These are phyloP conservation scores for Alternaria triticina DNA, from an alignment of 2,329 filamentous ascomycete genomes.

Conservation along the genomic window DNA sequence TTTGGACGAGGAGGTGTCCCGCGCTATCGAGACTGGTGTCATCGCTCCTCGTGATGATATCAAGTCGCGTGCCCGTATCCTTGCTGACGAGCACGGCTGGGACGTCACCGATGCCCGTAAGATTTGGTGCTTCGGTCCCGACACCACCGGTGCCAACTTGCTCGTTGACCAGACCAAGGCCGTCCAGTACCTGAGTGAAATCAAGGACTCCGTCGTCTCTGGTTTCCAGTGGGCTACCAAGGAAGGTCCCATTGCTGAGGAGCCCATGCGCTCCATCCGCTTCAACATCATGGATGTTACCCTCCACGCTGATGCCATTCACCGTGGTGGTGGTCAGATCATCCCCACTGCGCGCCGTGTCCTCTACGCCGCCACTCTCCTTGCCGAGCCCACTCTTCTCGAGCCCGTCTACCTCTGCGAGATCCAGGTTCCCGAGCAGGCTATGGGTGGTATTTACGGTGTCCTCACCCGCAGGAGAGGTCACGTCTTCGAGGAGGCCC, in stretches of 20 bases:
- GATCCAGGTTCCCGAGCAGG: constrained; percentile 97
- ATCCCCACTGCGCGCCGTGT: constrained; percentile 98
- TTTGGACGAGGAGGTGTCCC: constrained; percentile 87
- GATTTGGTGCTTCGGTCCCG: constrained; percentile 99
- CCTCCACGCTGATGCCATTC: constrained; percentile 98
- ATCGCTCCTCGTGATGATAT: constrained; percentile 96
- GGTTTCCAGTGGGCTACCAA: constrained; percentile 99
- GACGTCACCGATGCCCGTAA: constrained; percentile 99
- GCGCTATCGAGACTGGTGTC: constrained; percentile 90
- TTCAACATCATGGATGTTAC: constrained; percentile 99
- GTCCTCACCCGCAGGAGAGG: constrained; percentile 96
- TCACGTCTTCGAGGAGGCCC: constrained; percentile 98
- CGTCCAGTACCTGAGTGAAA: constrained; percentile 99
- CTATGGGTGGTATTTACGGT: constrained; percentile 99
- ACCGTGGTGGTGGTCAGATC: constrained; percentile 98
- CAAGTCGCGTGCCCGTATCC: constrained; percentile 94
- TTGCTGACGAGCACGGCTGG: constrained; percentile 98
- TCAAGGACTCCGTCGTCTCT: constrained; percentile 99
- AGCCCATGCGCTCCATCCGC: constrained; percentile 95
- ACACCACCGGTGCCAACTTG: constrained; percentile 97
- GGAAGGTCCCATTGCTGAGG: constrained; percentile 96
- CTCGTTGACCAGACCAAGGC: constrained; percentile 99
- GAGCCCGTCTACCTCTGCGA: constrained; percentile 99
- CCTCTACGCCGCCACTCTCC: constrained; percentile 88
- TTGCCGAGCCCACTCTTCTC: constrained; percentile 88